Evolutionary conservation across 768 basidiomycete species (phyloP), one percentile per base, ranked within the genome.

Genomic region (Mycena rebaudengoi): DNA sequence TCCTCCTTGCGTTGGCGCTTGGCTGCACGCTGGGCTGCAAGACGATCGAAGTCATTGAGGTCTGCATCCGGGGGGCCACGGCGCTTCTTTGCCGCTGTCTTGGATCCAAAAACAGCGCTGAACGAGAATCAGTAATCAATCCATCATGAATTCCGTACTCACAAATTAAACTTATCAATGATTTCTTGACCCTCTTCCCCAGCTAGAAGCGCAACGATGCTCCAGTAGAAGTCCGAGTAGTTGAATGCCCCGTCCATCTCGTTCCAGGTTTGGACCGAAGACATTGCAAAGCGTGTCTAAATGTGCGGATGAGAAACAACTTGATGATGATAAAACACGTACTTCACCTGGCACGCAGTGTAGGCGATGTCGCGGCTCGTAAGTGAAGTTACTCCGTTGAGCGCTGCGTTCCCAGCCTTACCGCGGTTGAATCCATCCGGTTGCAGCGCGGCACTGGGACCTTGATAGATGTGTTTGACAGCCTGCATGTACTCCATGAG

Each of bases 171-270:
- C 30, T 32, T 20, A 23, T 56, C 43, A 6, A 57, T 33, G 45
- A 57, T 57, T 26, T 33, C 55, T 39, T 57, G 55, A 25, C 55
- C 33, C 39, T 57, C 55, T 14, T 57, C 55, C 20, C 37, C 56
- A 16, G 12, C 21, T 11, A 57, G 45, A 13, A 33, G 12, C 3
- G 45, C 33, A 39, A 56, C 54, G 29, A 56, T 35, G 29, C 16
- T 56, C 54, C 54, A 56, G 43, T 45, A 56, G 23, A 56, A 56
- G 21, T 44, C 41, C 7, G 1, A 7, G 32, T 56, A 56, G 29
- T 28, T 28, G 40, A 54, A 41, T 2, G 4, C 25, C 12, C 40
- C 26, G 32, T 54, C 52, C 18, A 30, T 30, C n/a, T 20, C 13
- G n/a, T 18, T 14, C 52, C 52, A 54, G 16, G 26, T 6, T 13